Base-by-base conservation (phyloP, 148 eudicot species). In the Persicaria maculosa region DNA sequence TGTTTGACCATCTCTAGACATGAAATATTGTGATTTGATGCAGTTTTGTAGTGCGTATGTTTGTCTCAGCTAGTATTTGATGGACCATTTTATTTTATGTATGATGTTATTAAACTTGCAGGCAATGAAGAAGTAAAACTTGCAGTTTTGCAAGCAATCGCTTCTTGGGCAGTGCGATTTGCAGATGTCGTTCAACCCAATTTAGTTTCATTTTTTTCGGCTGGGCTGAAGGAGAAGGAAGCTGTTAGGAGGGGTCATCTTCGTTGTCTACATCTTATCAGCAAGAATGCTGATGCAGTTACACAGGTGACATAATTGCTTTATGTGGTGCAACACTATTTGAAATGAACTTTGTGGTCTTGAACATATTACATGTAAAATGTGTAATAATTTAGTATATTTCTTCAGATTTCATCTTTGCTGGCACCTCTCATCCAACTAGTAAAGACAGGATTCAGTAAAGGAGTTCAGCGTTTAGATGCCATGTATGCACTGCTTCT, bases 41-140 rank as follows among this genome's bases (percentile, higher is more conserved):
- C 9, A 5, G n/a, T 11, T 11, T 16, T 43, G 6, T 44, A 6
- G 16, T 16, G 9, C 4, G 7, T 36, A 25, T 22, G 43, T 59
- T 59, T 22, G 25, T 65, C 68, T 31, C 19, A 65, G 46, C 4
- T 61, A 61, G 43, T 25, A 62, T 36, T 16, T 25, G 44, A 62
- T 16, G 50, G 69, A 25, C 9, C 71, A 47, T 16, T 46, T 50
- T 6, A 46, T 50, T 70, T 44, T 50, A 79, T 40, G 20, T 69
- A 48, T 58, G 22, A 47, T 19, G 36, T 36, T 17, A 5, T 71
- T 71, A 19, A 36, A 59, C 77, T 78, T 83, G 52, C 94, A 95
- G 99, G 94, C 76, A 95, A 92, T 77, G 99, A 95, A 80, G 99
- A 95, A 76, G 97, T 88, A 25, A 95, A 92, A 84, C 90, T 95